These are phyloP conservation scores for Sanghuangporus sanghuang DNA, from an alignment of 1,284 basidiomycete genomes.

Conservation along the genomic window DNA sequence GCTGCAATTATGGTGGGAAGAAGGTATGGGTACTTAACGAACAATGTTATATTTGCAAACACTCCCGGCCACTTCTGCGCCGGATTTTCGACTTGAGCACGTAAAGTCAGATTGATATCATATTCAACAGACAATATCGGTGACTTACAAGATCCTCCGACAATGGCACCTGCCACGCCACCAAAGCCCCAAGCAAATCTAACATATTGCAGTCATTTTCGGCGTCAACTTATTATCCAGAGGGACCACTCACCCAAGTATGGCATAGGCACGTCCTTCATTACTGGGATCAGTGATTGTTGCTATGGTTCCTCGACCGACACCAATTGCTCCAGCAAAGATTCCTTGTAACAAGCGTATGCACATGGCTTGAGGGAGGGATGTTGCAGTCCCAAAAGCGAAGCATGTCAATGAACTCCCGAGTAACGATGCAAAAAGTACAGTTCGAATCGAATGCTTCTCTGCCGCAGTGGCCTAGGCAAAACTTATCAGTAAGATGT, in stretches of 20 bases:
- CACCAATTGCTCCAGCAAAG: conserved; percentile 93
- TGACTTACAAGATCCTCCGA: conserved; percentile 76
- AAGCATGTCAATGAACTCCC: conserved; percentile 78
- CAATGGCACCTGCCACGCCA: conserved; percentile 84
- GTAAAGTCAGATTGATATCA: neutral
- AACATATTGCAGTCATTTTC: neutral
- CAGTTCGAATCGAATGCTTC: conserved; percentile 81
- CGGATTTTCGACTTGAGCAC: conserved; percentile 69
- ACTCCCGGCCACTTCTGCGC: conserved; percentile 78
- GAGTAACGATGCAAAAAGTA: conserved; percentile 80
- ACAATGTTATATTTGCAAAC: conserved; percentile 63
- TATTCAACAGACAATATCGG: neutral
- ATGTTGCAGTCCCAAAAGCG: conserved; percentile 82
- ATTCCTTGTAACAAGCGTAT: conserved; percentile 92
- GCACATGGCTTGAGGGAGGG: conserved; percentile 78
- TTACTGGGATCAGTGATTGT: conserved; percentile 88
- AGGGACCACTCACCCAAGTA: conserved; percentile 61
- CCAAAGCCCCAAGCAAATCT: conserved; percentile 93
- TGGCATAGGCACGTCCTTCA: conserved; percentile 91
- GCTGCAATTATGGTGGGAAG: conserved; percentile 84
- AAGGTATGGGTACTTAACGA: conserved; percentile 85
- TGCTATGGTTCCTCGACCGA: conserved; percentile 84
- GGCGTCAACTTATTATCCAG: neutral
- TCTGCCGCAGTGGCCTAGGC: conserved; percentile 87
- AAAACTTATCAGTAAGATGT: conserved; percentile 12